Base-by-base conservation (phyloP, 352 stramenopile species). In the Plasmopara viticola region DNA sequence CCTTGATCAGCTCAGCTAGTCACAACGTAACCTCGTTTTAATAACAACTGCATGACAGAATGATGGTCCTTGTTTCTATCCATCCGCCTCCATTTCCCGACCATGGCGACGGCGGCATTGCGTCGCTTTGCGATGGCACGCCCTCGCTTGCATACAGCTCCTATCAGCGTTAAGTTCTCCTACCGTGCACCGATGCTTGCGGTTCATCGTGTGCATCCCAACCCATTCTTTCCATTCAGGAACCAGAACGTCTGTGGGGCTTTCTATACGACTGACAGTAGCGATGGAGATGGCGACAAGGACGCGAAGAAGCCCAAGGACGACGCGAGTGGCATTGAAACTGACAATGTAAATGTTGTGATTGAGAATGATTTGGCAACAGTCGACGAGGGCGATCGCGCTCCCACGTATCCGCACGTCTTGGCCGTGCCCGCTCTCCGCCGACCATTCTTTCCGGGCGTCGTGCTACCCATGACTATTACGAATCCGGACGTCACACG, bases 401-500 rank as follows among this genome's bases (percentile, higher is more conserved):
- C 76, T 6, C 78, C 75, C 15, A 82, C 65, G 20, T 87, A 82
- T 52, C 78, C 80, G 12, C 78, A 91, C 44, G 80, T 94, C 45
- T 39, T 94, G 15, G 81, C 74, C n/a, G 83, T 94, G 42, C 83
- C 83, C 5, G 76, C 73, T 6, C 76, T 86, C 38, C 78, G 82
- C 8, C 76, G 83, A 12, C 83, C 83, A 42, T 88, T 94, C 38
- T 94, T 94, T 58, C 83, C 83, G 0, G 83, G 83, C 3, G 74
- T 94, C 7, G 79, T 94, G 37, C 51, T 90, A 25, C 83, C 83
- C 44, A 89, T 94, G 83, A 91, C 78, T 14, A 89, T 94, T 55
- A 88, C 74, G 15, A 90, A 90, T 38, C 75, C 80, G 2, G 75
- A 91, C 5, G 75, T 95, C 15, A 95, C 94, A 31, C 86, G 94